A percentile compares a stretch with the other conserved stretches of the same genome.
Evolutionary conservation across 2,329 filamentous ascomycete genomes (phyloP).

Genomic region (Talaromyces sp.): DNA sequence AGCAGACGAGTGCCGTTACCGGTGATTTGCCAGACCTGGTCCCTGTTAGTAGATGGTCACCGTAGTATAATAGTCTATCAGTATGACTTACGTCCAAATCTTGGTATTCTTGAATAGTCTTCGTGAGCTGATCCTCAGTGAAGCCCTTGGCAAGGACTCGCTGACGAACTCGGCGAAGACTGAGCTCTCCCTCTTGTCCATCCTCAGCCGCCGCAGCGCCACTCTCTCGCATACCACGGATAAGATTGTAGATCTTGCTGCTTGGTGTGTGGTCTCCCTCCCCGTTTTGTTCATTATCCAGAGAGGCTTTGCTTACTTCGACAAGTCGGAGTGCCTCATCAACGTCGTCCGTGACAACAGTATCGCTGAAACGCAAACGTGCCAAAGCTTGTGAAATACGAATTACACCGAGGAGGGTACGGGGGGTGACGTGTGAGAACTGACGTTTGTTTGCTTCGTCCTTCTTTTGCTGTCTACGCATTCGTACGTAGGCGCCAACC

Average conservation of each 20-base stretch:
- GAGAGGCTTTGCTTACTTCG: slow-evolving; percentile 87
- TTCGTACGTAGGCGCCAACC: slow-evolving; percentile 90
- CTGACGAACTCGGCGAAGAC: slow-evolving; percentile 83
- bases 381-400: slow-evolving; percentile 92
- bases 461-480: slow-evolving; percentile 86
- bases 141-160: slow-evolving; percentile 94
- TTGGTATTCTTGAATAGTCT: slow-evolving; percentile 84
- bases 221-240: slow-evolving; percentile 80
- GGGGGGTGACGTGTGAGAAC: slow-evolving; percentile 89
- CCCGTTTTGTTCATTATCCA: slow-evolving; percentile 67
- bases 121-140: slow-evolving; percentile 86
- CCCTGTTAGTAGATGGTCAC: slow-evolving; percentile 33
- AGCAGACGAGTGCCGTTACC: slow-evolving; percentile 67
- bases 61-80: no score
- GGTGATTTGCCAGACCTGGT: slow-evolving; percentile 73
- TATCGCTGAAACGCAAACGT: slow-evolving; percentile 79
- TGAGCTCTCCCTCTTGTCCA: slow-evolving; percentile 71
- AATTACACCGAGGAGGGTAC: slow-evolving; percentile 87
- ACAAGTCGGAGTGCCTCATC: slow-evolving; percentile 89
- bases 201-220: slow-evolving; percentile 77
- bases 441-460: slow-evolving; percentile 89
- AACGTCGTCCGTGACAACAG: slow-evolving; percentile 86
- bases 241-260: slow-evolving; percentile 91
- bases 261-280: slow-evolving; percentile 72
- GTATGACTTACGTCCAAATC: slow-evolving; percentile 70